Evolutionary conservation across 2,329 filamentous ascomycete species (phyloP), one percentile per base, ranked within the genome.

Genomic region (Aspergillus awamori): DNA sequence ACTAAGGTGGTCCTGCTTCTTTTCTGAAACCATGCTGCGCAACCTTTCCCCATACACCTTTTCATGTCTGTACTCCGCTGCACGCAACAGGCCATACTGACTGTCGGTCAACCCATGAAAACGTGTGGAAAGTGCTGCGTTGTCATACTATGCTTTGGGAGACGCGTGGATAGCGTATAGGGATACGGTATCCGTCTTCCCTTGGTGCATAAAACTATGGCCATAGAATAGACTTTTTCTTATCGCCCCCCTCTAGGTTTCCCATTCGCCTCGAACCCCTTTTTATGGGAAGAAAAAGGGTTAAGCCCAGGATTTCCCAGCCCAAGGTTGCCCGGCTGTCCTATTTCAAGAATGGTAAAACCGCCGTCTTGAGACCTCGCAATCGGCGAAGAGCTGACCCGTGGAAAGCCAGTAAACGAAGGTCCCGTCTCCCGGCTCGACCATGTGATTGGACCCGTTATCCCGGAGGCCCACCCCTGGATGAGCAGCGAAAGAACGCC

Each of bases 291-390:
- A 38, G 33, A 13, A 33, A 28, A 20, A 33, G 20, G 43, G 28
- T 43, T 28, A 36, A 47, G 24, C 39, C 22, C 28, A 55, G 41
- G 13, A 22, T 17, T 22, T 20, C 33, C 26, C 33, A 36, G 38
- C 28, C 53, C 53, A 56, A 36, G 53, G 53, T 56, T 30, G 26
- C 41, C 33, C 26, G 15, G 17, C 10, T 24, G 20, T 30, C 53
- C 53, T 55, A 55, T 30, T 43, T 36, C 53, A 17, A 33, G 53
- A 56, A 56, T n/a, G 39, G 53, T 33, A 56, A 56, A 56, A 45
- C 28, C 41, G 30, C 39, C 53, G 53, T 56, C 53, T 38, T 30
- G 13, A 33, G 20, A 22, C 24, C 13, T 56, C 30, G 26, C 53
- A 55, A 43, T 47, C 39, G 33, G 24, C 41, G 39, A 45, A 6